Percentiles rank a stretch among this genome's conserved stretches.
These are phyloP conservation scores for Phaseolus coccineus DNA, from an alignment of 331 rosid genomes.

Conservation along the genomic window DNA sequence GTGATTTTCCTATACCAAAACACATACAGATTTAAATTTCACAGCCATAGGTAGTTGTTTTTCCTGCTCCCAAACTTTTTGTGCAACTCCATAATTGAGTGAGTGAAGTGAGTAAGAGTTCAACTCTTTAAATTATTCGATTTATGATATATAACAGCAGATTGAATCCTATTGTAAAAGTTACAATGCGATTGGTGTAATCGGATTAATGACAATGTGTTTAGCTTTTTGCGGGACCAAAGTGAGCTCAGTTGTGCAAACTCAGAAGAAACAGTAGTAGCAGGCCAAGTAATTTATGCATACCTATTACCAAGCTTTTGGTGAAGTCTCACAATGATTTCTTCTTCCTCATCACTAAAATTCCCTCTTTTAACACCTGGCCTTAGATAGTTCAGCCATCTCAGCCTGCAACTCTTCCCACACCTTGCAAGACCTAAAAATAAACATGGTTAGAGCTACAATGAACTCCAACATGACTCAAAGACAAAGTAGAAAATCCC, in stretches of 20 bases:
- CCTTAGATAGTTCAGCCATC: constrained; percentile 77
- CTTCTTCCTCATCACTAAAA: constrained; percentile 68
- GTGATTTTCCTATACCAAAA: too few species aligned
- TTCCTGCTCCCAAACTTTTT: too few species aligned
- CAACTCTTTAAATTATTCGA: too few species aligned
- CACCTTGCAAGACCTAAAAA: constrained; percentile 63
- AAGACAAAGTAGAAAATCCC: not conserved
- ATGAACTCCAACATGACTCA: not conserved
- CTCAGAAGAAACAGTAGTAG: not conserved
- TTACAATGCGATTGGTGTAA: not conserved
- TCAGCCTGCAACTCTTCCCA: constrained; percentile 75
- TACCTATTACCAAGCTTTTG: constrained; percentile 66
- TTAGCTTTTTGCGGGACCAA: not conserved
- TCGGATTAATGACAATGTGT: not conserved
- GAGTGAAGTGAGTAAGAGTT: too few species aligned
- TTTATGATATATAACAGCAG: not conserved
- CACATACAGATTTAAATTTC: too few species aligned
- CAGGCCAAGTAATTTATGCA: not conserved
- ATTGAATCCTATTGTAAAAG: not conserved
- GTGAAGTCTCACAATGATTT: constrained; percentile 60
- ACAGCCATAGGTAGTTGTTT: too few species aligned
- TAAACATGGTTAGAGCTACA: not conserved
- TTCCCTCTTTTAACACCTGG: constrained; percentile 76
- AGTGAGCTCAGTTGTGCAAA: not conserved
- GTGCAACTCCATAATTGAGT: too few species aligned